These are phyloP conservation scores for Capsicum pubescens DNA, from an alignment of 257 asterid species.

Conservation along the genomic window DNA sequence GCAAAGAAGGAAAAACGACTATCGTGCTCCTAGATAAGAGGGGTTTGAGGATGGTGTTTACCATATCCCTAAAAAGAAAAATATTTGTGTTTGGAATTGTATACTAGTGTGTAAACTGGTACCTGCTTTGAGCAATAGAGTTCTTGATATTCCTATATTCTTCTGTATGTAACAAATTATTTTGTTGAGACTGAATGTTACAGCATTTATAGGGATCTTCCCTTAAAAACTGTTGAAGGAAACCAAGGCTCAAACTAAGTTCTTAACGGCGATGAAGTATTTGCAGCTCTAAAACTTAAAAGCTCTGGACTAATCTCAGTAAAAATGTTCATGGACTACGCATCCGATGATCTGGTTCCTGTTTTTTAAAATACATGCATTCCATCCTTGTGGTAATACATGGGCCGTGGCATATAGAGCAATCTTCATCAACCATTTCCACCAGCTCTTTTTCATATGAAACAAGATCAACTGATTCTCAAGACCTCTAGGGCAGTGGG, in stretches of 20 bases:
- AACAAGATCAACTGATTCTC: not conserved
- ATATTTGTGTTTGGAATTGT: not conserved
- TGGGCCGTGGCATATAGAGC: not conserved
- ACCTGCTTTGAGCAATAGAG: not conserved
- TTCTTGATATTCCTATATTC: not conserved
- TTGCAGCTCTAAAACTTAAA: not conserved
- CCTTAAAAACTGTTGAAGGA: not conserved
- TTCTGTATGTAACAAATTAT: not conserved
- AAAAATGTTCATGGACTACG: not conserved
- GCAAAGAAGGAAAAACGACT: conserved; percentile 8
- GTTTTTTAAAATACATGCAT: not conserved
- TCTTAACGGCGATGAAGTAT: not conserved
- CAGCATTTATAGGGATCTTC: not conserved
- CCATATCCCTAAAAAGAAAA: not conserved
- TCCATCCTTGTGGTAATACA: not conserved
- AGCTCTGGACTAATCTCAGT: not conserved
- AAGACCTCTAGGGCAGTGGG: not conserved
- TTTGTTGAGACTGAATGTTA: not conserved
- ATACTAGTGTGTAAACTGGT: not conserved
- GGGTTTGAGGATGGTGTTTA: not conserved
- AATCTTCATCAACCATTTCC: conserved; percentile 6
- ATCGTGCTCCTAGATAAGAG: not conserved
- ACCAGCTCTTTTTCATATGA: not conserved
- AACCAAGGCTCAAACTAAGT: not conserved
- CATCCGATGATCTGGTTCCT: not conserved